Conservation (phyloP, 805 yeast species). For the Komagataella populi region DNA sequence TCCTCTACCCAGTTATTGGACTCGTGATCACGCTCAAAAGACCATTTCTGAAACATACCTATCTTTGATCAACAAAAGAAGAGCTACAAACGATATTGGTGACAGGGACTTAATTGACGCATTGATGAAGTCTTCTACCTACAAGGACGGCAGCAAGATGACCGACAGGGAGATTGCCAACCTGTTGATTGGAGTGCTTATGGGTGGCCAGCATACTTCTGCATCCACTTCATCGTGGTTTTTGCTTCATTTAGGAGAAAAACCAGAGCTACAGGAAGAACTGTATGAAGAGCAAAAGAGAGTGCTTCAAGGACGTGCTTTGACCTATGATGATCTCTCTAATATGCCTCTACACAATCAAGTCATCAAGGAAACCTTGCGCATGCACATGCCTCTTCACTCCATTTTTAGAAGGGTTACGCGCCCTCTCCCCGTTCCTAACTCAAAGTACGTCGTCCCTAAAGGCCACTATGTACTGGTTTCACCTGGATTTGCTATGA, state of each 20-base stretch:
- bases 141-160: slow-evolving; percentile 91
- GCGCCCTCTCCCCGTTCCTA: slow-evolving; percentile 68
- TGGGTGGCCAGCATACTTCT: slow-evolving; percentile 99
- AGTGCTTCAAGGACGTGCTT: slow-evolving; percentile 46
- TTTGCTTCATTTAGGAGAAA: slow-evolving; percentile 78
- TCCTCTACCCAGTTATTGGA: slow-evolving; percentile 65
- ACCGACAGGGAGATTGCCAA: slow-evolving; percentile 92
- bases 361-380: slow-evolving; percentile 81
- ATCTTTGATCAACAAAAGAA: slow-evolving; percentile 63
- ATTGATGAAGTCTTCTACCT: slow-evolving; percentile 66
- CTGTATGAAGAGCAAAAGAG: slow-evolving; percentile 59
- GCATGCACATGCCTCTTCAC: slow-evolving; percentile 94
- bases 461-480: slow-evolving; percentile 81
- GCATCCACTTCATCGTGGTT: slow-evolving; percentile 96
- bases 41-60: slow-evolving; percentile 72
- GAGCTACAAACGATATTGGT: slow-evolving; percentile 61
- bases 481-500: slow-evolving; percentile 86
- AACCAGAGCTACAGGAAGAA: slow-evolving; percentile 76
- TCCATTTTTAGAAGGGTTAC: slow-evolving; percentile 88
- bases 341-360: slow-evolving; percentile 73
- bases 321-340: slow-evolving; percentile 73
- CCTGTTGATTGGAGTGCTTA: slow-evolving; percentile 83
- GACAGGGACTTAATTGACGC: slow-evolving; percentile 86
- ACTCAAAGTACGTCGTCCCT: slow-evolving; percentile 71
- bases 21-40: slow-evolving; percentile 79